These are phyloP conservation scores for Phytophthora quininea DNA, from an alignment of 352 stramenopile genomes.

Conservation along the genomic window DNA sequence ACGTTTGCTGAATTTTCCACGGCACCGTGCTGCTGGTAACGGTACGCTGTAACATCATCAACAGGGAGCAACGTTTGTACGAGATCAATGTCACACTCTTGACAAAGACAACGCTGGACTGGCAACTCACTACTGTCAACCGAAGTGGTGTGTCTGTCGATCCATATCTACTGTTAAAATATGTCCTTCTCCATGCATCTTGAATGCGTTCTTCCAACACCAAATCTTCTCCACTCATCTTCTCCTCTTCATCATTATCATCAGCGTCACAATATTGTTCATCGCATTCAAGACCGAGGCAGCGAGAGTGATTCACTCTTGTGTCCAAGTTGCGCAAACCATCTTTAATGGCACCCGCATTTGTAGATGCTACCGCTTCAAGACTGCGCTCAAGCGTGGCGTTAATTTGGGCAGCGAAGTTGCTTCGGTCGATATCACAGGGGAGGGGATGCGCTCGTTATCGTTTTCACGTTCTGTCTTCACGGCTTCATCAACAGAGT, in stretches of 20 bases:
- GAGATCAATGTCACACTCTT: background rate
- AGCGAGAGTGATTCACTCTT: no score
- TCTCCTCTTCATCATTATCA: background rate
- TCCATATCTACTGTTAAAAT: background rate
- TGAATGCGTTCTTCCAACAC: background rate
- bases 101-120: background rate
- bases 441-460: background rate
- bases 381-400: no score
- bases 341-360: no score
- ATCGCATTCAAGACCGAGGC: background rate
- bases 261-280: background rate
- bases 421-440: background rate
- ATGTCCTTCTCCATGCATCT: background rate
- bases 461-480: background rate
- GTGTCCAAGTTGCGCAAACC: no score
- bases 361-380: no score
- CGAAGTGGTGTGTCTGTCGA: background rate
- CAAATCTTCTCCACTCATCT: background rate
- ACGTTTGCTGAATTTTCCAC: background rate
- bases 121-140: background rate
- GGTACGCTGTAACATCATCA: background rate
- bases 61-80: background rate
- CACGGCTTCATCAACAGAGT: background rate
- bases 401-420: background rate
- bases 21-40: background rate